Percentiles rank a stretch among this genome's conserved stretches.
phyloP scores from a whole-genome alignment of 768 basidiomycete genomes.

The Leccinum pellstonianum region DNA sequence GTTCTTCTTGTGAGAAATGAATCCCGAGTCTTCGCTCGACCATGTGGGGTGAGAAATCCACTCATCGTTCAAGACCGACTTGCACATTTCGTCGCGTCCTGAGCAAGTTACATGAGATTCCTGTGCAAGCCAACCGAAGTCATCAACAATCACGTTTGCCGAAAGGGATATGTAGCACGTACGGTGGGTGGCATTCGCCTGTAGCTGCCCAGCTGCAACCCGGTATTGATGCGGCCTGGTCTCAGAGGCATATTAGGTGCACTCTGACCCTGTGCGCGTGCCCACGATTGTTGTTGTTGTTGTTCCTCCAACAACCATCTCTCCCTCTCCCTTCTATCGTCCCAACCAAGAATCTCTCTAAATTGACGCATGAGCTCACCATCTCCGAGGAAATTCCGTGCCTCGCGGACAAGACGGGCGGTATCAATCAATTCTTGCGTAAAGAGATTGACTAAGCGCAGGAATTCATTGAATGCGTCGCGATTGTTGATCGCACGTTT shows the following conservation, averaged over 20 bases:
- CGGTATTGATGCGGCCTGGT: conserved; percentile 65
- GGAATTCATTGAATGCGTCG: conserved; percentile 89
- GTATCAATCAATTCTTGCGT: conserved; percentile 92
- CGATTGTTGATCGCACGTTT: conserved; percentile 67
- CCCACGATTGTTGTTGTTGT: conserved; percentile 46
- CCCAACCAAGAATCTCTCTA: conserved; percentile 85
- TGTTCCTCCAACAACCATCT: conserved; percentile 48
- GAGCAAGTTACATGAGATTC: conserved; percentile 88
- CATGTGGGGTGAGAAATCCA: conserved; percentile 98
- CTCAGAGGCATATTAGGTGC: conserved; percentile 36
- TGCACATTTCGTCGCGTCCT: conserved; percentile 96
- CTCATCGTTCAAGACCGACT: conserved; percentile 93
- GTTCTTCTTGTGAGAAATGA: conserved; percentile 90
- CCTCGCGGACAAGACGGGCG: conserved; percentile 77
- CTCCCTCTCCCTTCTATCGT: conserved; percentile 66
- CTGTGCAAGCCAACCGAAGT: conserved; percentile 38
- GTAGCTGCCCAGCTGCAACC: conserved; percentile 84
- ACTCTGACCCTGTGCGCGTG: conserved; percentile 45
- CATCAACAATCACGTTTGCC: neutral
- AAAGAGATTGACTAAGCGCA: conserved; percentile 93
- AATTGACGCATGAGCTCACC: conserved; percentile 80
- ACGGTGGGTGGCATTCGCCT: conserved; percentile 78
- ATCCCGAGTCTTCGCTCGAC: conserved; percentile 91
- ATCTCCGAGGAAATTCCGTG: conserved; percentile 71
- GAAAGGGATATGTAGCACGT: conserved; percentile 33